These are phyloP conservation scores for Albophoma yamanashiensis DNA, from an alignment of 2,329 filamentous ascomycete species.

Conservation along the genomic window DNA sequence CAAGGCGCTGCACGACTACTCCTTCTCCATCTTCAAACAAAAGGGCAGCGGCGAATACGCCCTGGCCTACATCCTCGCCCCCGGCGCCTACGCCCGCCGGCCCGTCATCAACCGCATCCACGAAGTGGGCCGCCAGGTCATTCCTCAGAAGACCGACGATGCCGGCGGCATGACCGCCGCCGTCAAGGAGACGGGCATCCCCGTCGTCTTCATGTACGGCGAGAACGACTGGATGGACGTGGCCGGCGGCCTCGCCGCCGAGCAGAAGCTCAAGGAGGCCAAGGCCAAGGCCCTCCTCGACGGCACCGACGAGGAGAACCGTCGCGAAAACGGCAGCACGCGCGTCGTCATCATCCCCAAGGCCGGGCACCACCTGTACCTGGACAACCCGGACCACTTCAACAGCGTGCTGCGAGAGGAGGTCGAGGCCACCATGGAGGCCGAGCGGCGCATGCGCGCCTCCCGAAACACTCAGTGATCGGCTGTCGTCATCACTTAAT, in stretches of 20 bases:
- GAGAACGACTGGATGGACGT: slow-evolving; percentile 99
- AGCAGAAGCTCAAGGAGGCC: slow-evolving; percentile 66
- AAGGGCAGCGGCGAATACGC: slow-evolving; percentile 90
- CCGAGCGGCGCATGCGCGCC: slow-evolving; percentile 14
- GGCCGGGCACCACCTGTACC: slow-evolving; percentile 48
- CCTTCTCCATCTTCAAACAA: slow-evolving; percentile 88
- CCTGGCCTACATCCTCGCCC: slow-evolving; percentile 82
- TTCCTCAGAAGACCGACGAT: slow-evolving; percentile 19
- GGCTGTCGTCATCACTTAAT: neutral
- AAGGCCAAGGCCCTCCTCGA: slow-evolving; percentile 47
- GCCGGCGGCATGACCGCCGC: neutral
- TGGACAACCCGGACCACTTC: slow-evolving; percentile 49
- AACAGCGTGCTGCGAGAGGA: slow-evolving; percentile 42
- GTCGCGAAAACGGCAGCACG: slow-evolving; percentile 64
- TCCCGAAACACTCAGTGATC: neutral
- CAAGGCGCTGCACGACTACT: slow-evolving; percentile 80
- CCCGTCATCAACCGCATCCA: slow-evolving; percentile 83
- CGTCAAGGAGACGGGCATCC: slow-evolving; percentile 53
- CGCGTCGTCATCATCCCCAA: slow-evolving; percentile 68
- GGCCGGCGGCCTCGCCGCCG: slow-evolving; percentile 68
- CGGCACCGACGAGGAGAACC: slow-evolving; percentile 57
- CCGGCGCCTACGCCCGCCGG: slow-evolving; percentile 81
- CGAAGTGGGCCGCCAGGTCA: slow-evolving; percentile 65
- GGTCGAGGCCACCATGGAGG: slow-evolving; percentile 35
- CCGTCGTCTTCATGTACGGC: slow-evolving; percentile 90